Evolutionary conservation across 495 filamentous ascomycete species (phyloP).

Genomic region (Neurospora sp.): DNA sequence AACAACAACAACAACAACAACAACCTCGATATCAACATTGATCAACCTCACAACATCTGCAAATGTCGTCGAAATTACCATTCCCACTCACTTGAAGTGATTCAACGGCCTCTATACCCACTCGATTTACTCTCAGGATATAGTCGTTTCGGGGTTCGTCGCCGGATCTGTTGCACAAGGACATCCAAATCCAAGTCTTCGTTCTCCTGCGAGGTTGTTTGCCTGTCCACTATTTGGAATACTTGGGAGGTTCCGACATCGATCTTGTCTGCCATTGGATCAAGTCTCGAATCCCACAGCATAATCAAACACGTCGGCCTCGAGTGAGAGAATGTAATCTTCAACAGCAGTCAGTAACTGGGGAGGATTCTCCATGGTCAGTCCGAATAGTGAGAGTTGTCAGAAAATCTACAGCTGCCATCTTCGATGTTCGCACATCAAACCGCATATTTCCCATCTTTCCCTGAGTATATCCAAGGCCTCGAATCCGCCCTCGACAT

Average conservation of each 20-base stretch:
- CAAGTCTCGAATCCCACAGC: not conserved
- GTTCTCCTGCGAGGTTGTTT: not conserved
- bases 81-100: too few species aligned
- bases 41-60: not conserved
- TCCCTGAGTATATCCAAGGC: not conserved
- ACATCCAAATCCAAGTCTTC: not conserved
- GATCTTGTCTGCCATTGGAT: not conserved
- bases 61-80: too few species aligned
- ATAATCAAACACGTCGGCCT: not conserved
- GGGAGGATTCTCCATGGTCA: not conserved
- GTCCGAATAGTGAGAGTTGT: not conserved
- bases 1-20: too few species aligned
- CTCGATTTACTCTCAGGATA: too few species aligned
- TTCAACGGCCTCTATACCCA: too few species aligned
- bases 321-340: not conserved
- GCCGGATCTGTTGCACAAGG: not conserved
- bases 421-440: not conserved
- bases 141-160: too few species aligned
- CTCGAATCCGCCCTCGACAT: not conserved
- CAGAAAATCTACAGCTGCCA: too few species aligned
- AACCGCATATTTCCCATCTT: not conserved
- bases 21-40: not conserved
- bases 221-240: not conserved
- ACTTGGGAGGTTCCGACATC: not conserved
- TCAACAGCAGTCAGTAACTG: too few species aligned